Evolutionary conservation across 192 early-diverging fungal genomes (phyloP), one percentile per base, ranked within the genome.

Genomic region (Dissophora ornata): DNA sequence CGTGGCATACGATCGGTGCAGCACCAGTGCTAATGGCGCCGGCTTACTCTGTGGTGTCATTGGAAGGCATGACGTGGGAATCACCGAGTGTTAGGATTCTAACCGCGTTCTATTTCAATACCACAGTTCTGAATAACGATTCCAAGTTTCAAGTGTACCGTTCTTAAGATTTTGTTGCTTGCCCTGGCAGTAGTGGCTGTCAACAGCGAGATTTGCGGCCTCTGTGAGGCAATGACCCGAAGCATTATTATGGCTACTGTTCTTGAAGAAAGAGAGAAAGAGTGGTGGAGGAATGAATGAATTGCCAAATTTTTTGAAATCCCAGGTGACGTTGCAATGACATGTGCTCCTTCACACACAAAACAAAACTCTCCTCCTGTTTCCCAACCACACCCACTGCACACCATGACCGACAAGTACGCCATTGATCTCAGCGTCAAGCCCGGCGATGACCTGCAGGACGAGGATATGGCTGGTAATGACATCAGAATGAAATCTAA

Each of bases 391-490:
- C 1, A 22, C 51, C 38, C 29, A 9, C 8, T 51, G 8, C 28
- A 16, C 18, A 57, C 50, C 28, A 77, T 77, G 73, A 50, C 58
- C 8, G 65, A 77, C 52, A 77, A 56, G 51, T 77, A 62, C 59
- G 73, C 66, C 33, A 77, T 77, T 40, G 73, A 77, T 53, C 73
- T 77, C 22, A 77, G 52, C 46, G 58, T 77, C 38, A 62, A 58
- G 58, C 73, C 73, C 16, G 64, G 64, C 18, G 73, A 77, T 16
- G 73, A 77, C 45, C 49, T 77, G 13, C 65, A 67, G 59, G 73
- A 77, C 33, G 73, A 77, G 47, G 73, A 77, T 38, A 77, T 77
- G 73, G 57, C 64, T 50, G 73, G 73, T 74, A 71, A 67, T 49
- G 32, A 22, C 36, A 21, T 29, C 60, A 62, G 22, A 51, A 3